phyloP scores from a whole-genome alignment of 108 stramenopile genomes.

The Aureococcus anophagefferens region DNA sequence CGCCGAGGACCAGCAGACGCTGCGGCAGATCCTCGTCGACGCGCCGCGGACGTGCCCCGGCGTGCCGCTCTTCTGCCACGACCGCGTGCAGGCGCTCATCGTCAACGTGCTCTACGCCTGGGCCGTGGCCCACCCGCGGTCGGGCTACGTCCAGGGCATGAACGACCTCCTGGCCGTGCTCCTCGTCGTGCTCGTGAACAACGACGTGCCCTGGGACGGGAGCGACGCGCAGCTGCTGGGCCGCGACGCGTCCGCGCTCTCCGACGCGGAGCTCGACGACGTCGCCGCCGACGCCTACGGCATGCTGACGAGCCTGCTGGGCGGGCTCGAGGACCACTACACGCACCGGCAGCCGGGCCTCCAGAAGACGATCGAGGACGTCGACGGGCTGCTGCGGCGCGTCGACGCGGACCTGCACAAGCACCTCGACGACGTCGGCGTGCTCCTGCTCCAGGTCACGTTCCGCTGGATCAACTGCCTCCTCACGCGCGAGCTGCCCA shows the following conservation, averaged over 20 bases:
- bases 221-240: slow-evolving; percentile 25
- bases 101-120: slow-evolving; percentile 84
- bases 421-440: slow-evolving; percentile 61
- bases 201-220: slow-evolving; percentile 51
- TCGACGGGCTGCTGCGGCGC: slow-evolving; percentile 83
- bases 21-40: slow-evolving; percentile 92
- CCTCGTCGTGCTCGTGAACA: slow-evolving; percentile 58
- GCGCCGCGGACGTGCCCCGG: slow-evolving; percentile 88
- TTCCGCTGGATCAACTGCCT: slow-evolving; percentile 99
- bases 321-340: slow-evolving; percentile 96
- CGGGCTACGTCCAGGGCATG: slow-evolving; percentile 93
- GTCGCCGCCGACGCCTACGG: slow-evolving; percentile 96
- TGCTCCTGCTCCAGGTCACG: slow-evolving; percentile 88
- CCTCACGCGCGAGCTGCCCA: slow-evolving; percentile 77
- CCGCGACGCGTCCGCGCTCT: slow-evolving; percentile 27
- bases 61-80: slow-evolving; percentile 81
- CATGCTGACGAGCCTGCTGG: slow-evolving; percentile 88
- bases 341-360: slow-evolving; percentile 92
- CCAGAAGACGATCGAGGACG: slow-evolving; percentile 83
- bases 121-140: slow-evolving; percentile 86
- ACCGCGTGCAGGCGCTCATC: slow-evolving; percentile 63
- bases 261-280: slow-evolving; percentile 10
- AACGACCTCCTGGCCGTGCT: slow-evolving; percentile 92
- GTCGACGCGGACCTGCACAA: slow-evolving; percentile 74
- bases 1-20: slow-evolving; percentile 78